A percentile compares a stretch with the other conserved stretches of the same genome.
Evolutionary conservation across 176 grass and related monocot genomes (phyloP).

Genomic region (Juncus inflexus): DNA sequence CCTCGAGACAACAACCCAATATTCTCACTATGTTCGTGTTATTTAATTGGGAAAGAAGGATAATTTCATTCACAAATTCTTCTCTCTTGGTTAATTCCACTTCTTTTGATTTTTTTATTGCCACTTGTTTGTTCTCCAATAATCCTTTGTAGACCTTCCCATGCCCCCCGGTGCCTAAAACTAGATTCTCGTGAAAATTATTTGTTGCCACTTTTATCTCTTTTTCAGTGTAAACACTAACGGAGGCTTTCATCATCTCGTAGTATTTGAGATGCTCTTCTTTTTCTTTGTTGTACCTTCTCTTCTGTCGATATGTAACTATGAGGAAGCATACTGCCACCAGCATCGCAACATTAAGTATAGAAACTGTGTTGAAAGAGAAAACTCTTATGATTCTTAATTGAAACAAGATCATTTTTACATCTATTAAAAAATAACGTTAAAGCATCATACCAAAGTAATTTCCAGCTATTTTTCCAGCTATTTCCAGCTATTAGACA

Average conservation of each 20-base stretch:
- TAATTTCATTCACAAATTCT: constrained; percentile 38
- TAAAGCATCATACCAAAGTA: constrained; percentile 5
- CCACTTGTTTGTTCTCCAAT: constrained; percentile 21
- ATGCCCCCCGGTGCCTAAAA: background rate
- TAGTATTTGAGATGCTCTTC: constrained; percentile 8
- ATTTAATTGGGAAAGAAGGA: constrained; percentile 34
- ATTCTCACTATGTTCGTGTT: constrained; percentile 38
- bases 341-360: background rate
- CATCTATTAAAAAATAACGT: too few relatives aligned
- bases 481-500: too few relatives aligned
- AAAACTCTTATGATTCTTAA: too few relatives aligned
- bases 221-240: constrained; percentile 1
- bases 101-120: constrained; percentile 30
- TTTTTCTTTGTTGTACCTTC: constrained; percentile 5
- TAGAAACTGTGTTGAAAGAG: background rate
- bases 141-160: constrained; percentile 33
- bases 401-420: too few relatives aligned
- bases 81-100: background rate
- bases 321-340: background rate
- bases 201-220: background rate
- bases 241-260: constrained; percentile 7
- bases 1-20: constrained; percentile 36
- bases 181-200: background rate
- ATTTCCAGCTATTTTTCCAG: background rate
- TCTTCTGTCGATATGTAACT: background rate